Percentiles rank a stretch among this genome's conserved stretches.
These are phyloP conservation scores for Alternaria consortialis DNA, from an alignment of 2,329 filamentous ascomycete species.

Conservation along the genomic window DNA sequence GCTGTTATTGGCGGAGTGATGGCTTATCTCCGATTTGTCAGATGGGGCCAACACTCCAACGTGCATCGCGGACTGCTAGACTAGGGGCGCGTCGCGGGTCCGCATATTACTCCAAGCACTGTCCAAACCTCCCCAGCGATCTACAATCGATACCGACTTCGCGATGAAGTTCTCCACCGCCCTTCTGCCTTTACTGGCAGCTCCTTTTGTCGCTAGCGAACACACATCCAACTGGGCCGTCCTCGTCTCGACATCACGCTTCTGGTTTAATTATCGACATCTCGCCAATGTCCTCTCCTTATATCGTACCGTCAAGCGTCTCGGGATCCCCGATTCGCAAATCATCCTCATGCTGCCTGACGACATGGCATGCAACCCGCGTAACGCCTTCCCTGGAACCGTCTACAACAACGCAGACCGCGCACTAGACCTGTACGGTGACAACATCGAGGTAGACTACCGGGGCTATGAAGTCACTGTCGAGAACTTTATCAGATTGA, in stretches of 20 bases:
- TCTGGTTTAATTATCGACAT: conserved; percentile 99
- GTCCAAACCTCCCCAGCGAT: neutral
- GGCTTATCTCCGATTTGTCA: conserved; percentile 47
- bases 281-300: conserved; percentile 97
- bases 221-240: conserved; percentile 99
- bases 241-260: conserved; percentile 96
- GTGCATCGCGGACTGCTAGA: conserved; percentile 25
- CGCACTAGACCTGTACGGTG: conserved; percentile 93
- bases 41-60: conserved; percentile 31
- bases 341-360: conserved; percentile 99
- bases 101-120: neutral
- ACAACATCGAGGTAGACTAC: conserved; percentile 99
- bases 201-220: conserved; percentile 65
- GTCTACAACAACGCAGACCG: conserved; percentile 99
- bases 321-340: conserved; percentile 97
- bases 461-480: conserved; percentile 98
- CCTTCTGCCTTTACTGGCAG: conserved; percentile 40
- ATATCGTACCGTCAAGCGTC: conserved; percentile 96
- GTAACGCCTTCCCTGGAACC: conserved; percentile 95
- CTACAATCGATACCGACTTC: neutral
- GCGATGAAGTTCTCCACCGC: conserved; percentile 39
- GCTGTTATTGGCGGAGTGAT: conserved; percentile 5
- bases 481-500: conserved; percentile 94
- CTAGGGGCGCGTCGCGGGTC: conserved; percentile 14
- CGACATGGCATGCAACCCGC: conserved; percentile 99